phyloP scores from a whole-genome alignment of 306 rosid species.

The Vachellia pachyceras region DNA sequence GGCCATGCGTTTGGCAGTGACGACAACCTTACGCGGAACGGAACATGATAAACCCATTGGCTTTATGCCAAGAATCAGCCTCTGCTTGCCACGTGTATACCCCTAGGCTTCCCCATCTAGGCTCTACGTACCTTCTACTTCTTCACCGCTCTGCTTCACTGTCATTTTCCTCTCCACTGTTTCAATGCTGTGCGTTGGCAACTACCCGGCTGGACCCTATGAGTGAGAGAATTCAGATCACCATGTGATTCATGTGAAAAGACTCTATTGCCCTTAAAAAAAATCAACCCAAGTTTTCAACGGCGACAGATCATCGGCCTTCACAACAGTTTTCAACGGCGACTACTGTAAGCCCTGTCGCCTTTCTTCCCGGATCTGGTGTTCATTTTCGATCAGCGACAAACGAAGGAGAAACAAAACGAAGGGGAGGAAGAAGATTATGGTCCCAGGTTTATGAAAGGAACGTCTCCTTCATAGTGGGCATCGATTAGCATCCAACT shows the following conservation, averaged over 20 bases:
- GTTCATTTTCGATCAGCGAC: too few relatives aligned
- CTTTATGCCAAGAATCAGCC: background rate
- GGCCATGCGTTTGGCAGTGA: slow-evolving; percentile 30
- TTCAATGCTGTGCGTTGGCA: background rate
- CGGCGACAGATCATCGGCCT: too few relatives aligned
- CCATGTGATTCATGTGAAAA: background rate
- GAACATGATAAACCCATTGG: slow-evolving; percentile 19
- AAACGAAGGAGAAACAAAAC: background rate
- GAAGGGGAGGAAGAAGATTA: background rate
- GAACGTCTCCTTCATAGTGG: background rate
- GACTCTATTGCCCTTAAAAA: background rate
- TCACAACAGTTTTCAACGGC: too few relatives aligned
- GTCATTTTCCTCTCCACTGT: slow-evolving; percentile 2
- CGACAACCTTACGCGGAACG: background rate
- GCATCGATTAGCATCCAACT: too few relatives aligned
- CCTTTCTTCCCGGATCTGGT: background rate
- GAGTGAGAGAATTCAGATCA: too few relatives aligned
- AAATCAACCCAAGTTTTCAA: too few relatives aligned
- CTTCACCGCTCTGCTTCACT: background rate
- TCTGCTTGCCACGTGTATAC: slow-evolving; percentile 29
- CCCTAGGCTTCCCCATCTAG: background rate
- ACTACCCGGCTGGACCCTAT: too few relatives aligned
- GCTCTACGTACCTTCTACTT: background rate
- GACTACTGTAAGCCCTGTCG: background rate
- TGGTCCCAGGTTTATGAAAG: too few relatives aligned